Evolutionary conservation across 169 alveolate genomes (phyloP).

Genomic region (Theileria parva): DNA sequence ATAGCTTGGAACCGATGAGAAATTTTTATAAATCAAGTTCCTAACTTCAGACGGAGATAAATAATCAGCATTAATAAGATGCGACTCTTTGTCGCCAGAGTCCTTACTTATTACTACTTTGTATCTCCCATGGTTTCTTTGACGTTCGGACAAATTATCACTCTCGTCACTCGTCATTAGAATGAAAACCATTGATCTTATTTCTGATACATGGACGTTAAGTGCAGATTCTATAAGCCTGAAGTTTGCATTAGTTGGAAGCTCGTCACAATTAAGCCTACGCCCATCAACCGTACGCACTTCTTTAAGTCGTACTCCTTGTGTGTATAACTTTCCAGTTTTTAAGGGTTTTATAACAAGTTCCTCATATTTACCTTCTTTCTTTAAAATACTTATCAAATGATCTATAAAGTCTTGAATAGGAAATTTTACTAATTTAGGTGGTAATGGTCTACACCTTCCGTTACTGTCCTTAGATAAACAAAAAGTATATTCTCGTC

Average conservation of each 20-base stretch:
- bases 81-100: slow-evolving; percentile 56
- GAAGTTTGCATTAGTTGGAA: slow-evolving; percentile 29
- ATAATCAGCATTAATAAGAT: slow-evolving; percentile 35
- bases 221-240: slow-evolving; percentile 38
- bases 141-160: slow-evolving; percentile 24
- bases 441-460: slow-evolving; percentile 55
- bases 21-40: slow-evolving; percentile 52
- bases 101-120: slow-evolving; percentile 31
- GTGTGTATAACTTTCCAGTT: slow-evolving; percentile 10
- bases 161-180: slow-evolving; percentile 51
- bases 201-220: slow-evolving; percentile 31
- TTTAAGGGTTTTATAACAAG: slow-evolving; percentile 23
- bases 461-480: slow-evolving; percentile 37
- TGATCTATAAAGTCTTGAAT: slow-evolving; percentile 42
- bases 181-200: slow-evolving; percentile 38
- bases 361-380: slow-evolving; percentile 31
- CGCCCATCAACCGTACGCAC: slow-evolving; percentile 31
- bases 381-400: slow-evolving; percentile 8
- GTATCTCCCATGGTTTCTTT: slow-evolving; percentile 6
- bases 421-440: slow-evolving; percentile 31
- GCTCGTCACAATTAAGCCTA: slow-evolving; percentile 15
- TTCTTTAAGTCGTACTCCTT: slow-evolving; percentile 37
- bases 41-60: slow-evolving; percentile 46
- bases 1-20: slow-evolving; percentile 52
- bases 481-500: slow-evolving; percentile 37